Base-by-base conservation (phyloP, 306 rosid genomes). In the Canavalia ensiformis region DNA sequence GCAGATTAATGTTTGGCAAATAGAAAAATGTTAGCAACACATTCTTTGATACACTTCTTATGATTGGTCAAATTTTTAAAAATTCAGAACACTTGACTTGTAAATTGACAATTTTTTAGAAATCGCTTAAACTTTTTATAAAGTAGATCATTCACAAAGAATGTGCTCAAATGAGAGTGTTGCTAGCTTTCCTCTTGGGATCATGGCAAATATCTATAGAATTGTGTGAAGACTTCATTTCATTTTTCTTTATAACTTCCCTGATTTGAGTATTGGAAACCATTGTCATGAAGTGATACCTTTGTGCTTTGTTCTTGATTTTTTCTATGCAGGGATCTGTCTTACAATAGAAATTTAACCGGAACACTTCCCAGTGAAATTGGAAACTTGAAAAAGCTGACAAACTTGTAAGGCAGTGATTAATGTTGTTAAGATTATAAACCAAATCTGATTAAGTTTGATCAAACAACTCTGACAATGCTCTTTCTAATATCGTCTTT, bases 311-410 rank as follows among this genome's bases (percentile, higher is more conserved):
- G 9, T 66, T 86, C 46, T 70, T 84, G 46, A 78, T 46, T 55
- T 51, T 66, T 60, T 18, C 72, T 33, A 74, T 68, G 6, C 81
- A 92, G 97, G 87, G 97, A 87, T 87, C 81, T 92, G 51, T 90
- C 97, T 69, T 85, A 84, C 88, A 92, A 92, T 75, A 62, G 44
- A 54, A 64, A 66, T 1, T 74, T 92, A 41, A 83, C 75, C 3
- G 92, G 94, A 78, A 35, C 81, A 25, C 88, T 92, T 68, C 91
- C 90, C 25, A 8, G 0, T 29, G 68, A 76, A 82, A 90, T 92
- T 29, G 92, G 88, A 81, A 81, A 74, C 39, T 77, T 92, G 84
- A 81, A 39, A 79, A 90, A 92, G 64, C 90, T 92, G 29, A 37
- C 72, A 34, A 71, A 60, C 81, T 76, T 92, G 97, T 92, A 88